A percentile compares a stretch with the other conserved stretches of the same genome.
Conservation (phyloP, 352 stramenopile genomes). For the Phytopythium montanum region DNA sequence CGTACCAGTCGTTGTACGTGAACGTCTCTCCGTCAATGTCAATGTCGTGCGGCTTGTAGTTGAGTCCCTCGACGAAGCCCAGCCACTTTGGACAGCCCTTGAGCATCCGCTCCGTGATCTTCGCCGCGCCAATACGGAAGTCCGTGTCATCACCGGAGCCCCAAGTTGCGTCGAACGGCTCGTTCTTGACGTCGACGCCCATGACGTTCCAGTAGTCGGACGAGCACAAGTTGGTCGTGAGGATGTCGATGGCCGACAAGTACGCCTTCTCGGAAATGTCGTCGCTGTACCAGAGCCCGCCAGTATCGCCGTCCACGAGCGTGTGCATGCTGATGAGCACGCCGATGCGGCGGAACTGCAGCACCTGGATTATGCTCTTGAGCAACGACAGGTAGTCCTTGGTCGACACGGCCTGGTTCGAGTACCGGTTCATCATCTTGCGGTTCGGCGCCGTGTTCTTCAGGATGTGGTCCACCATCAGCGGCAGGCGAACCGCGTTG, state of each 20-base stretch:
- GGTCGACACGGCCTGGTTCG: constrained; percentile 27
- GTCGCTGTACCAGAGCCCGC: constrained; percentile 37
- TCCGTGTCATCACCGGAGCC: constrained; percentile 15
- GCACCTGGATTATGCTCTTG: constrained; percentile 23
- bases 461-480: constrained; percentile 30
- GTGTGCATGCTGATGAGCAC: constrained; percentile 48
- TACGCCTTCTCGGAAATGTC: constrained; percentile 32
- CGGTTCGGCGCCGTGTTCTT: constrained; percentile 21
- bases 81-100: constrained; percentile 28
- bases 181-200: constrained; percentile 41
- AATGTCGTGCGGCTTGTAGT: constrained; percentile 21
- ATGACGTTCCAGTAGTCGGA: constrained; percentile 39
- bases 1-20: constrained; percentile 35
- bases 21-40: constrained; percentile 23
- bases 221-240: constrained; percentile 43
- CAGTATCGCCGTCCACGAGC: constrained; percentile 21
- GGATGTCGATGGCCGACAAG: constrained; percentile 35
- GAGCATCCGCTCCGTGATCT: constrained; percentile 26
- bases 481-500: constrained; percentile 24
- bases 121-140: constrained; percentile 20
- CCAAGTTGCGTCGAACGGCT: constrained; percentile 31
- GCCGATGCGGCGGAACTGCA: constrained; percentile 27
- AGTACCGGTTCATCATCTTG: constrained; percentile 23
- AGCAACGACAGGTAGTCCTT: constrained; percentile 29
- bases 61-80: constrained; percentile 33